A percentile compares a stretch with the other conserved stretches of the same genome.
Conservation (phyloP, 1,284 basidiomycete genomes). For the Coniophora puteana region DNA sequence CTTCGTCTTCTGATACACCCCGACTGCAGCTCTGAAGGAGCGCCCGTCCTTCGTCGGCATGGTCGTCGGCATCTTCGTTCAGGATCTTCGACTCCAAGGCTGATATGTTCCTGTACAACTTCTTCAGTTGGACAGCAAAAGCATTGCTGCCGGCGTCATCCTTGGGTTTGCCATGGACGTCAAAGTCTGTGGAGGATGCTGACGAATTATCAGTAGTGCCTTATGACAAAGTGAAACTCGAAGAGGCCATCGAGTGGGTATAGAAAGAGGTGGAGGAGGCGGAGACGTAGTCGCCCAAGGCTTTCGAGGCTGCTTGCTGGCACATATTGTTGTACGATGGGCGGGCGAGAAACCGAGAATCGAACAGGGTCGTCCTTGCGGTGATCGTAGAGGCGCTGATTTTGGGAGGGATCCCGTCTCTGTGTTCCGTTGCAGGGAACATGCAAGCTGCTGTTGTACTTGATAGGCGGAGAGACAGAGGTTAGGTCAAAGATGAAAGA, state of each 20-base stretch:
- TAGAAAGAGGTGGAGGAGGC: constrained; percentile 70
- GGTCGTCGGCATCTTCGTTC: constrained; percentile 48
- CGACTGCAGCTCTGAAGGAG: constrained; percentile 40
- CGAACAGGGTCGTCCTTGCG: constrained; percentile 82
- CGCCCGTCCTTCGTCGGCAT: constrained; percentile 40
- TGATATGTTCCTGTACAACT: constrained; percentile 68
- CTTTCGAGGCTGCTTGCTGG: too few relatives aligned
- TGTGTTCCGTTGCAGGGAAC: constrained; percentile 37
- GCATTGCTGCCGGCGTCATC: constrained; percentile 52
- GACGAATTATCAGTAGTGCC: constrained; percentile 61
- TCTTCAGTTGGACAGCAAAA: constrained; percentile 69
- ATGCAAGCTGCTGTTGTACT: constrained; percentile 48
- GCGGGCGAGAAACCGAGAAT: constrained; percentile 63
- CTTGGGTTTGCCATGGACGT: constrained; percentile 39
- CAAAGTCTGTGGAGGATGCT: constrained; percentile 55
- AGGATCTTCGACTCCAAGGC: constrained; percentile 67
- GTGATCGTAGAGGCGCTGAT: constrained; percentile 77
- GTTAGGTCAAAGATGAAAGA: too few relatives aligned
- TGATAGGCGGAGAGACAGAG: too few relatives aligned
- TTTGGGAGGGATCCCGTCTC: constrained; percentile 30
- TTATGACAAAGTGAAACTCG: constrained; percentile 65
- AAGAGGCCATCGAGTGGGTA: constrained; percentile 62
- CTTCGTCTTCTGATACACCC: constrained; percentile 35
- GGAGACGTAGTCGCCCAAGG: constrained; percentile 61
- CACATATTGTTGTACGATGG: constrained; percentile 37